phyloP scores from a whole-genome alignment of 768 basidiomycete species.

The Suillus americanus region DNA sequence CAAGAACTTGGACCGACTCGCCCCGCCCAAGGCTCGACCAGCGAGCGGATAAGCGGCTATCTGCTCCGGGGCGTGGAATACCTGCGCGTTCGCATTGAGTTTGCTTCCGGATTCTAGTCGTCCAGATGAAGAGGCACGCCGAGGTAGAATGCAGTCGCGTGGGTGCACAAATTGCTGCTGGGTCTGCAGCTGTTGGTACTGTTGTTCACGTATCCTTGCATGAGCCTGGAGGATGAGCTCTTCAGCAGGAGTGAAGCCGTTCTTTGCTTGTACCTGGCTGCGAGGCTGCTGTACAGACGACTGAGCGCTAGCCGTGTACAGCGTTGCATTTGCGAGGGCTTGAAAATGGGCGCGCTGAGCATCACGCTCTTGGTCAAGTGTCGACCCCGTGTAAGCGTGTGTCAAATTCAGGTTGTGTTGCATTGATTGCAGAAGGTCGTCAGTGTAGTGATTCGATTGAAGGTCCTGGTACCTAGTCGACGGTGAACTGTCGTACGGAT shows the following conservation, averaged over 20 bases:
- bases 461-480: conserved; percentile 15
- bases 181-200: conserved; percentile 20
- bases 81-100: conserved; percentile 9
- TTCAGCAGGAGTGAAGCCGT: conserved; percentile 69
- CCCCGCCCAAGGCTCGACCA: not conserved
- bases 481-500: conserved; percentile 18
- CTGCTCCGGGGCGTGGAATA: conserved; percentile 7
- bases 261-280: conserved; percentile 36
- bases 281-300: conserved; percentile 16
- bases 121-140: not conserved
- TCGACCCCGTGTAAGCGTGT: conserved; percentile 14
- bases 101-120: conserved; percentile 8
- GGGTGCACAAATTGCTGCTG: conserved; percentile 3
- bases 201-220: conserved; percentile 24
- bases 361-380: conserved; percentile 16
- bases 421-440: conserved; percentile 37
- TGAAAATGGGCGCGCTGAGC: conserved; percentile 23
- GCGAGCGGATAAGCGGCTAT: conserved; percentile 5
- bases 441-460: conserved; percentile 38
- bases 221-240: conserved; percentile 64
- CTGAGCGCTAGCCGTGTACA: conserved; percentile 11
- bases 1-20: conserved; percentile 7
- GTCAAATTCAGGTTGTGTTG: conserved; percentile 20
- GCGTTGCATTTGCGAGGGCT: conserved; percentile 21
- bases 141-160: not conserved